Percentiles rank a stretch among this genome's conserved stretches.
Conservation (phyloP, 23 red algal genomes). For the Gracilariopsis chorda region DNA sequence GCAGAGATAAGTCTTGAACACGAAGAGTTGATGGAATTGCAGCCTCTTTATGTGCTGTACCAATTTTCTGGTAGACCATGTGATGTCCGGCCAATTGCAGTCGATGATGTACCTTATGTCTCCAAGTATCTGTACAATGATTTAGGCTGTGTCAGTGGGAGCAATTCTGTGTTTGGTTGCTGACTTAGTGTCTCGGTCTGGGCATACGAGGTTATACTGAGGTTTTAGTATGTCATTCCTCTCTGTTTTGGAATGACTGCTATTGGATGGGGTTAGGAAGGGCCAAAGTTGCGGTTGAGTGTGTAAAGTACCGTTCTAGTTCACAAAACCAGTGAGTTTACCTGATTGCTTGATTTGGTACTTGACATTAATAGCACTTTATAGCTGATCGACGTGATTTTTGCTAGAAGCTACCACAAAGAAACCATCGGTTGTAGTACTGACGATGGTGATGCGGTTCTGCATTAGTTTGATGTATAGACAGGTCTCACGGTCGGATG, state of each 20-base stretch:
- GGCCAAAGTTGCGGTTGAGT: no score
- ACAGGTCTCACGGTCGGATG: not conserved
- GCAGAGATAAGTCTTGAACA: not conserved
- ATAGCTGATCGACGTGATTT: not conserved
- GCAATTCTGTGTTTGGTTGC: no score
- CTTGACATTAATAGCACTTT: not conserved
- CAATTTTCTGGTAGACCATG: not conserved
- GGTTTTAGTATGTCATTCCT: no score
- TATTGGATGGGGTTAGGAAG: no score
- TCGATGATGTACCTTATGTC: not conserved
- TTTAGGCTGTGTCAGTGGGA: no score
- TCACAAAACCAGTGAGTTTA: not conserved
- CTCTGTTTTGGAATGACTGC: no score
- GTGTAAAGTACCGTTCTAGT: not conserved
- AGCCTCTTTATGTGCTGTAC: not conserved
- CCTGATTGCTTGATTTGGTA: not conserved
- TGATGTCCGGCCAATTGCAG: not conserved
- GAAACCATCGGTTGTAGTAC: not conserved
- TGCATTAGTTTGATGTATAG: not conserved
- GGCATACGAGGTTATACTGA: no score
- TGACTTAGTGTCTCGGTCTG: no score
- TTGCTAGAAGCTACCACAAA: not conserved
- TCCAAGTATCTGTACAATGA: not conserved
- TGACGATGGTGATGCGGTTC: not conserved
- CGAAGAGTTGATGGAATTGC: not conserved